These are phyloP conservation scores for Coprinellus micaceus DNA, from an alignment of 768 basidiomycete genomes.

Conservation along the genomic window DNA sequence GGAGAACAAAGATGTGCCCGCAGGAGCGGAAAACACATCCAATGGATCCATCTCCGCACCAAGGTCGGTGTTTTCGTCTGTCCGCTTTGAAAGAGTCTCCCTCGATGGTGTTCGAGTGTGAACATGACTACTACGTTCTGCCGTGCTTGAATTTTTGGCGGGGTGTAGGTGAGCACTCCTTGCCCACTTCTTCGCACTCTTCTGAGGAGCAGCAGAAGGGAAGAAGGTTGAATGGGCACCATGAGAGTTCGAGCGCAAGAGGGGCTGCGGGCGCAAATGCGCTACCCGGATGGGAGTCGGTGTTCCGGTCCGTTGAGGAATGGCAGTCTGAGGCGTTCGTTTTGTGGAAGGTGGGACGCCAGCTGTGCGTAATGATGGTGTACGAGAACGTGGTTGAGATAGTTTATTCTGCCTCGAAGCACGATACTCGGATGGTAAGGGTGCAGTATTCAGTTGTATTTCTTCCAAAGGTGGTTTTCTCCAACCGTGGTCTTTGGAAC, in stretches of 20 bases:
- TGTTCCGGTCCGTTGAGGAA: not conserved
- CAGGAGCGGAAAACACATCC: not conserved
- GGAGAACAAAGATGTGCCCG: not conserved
- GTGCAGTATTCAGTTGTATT: conserved; percentile 20
- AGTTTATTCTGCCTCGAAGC: conserved; percentile 18
- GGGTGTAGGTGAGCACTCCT: conserved; percentile 62
- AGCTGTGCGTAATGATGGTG: conserved; percentile 21
- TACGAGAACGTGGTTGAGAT: conserved; percentile 22
- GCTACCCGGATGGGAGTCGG: conserved; percentile 25
- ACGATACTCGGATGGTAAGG: conserved; percentile 9
- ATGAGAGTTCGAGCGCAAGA: conserved; percentile 49
- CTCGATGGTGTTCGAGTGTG: too few relatives aligned
- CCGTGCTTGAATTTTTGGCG: conserved; percentile 1
- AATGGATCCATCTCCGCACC: too few relatives aligned
- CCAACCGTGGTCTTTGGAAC: conserved; percentile 3
- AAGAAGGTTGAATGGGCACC: conserved; percentile 16
- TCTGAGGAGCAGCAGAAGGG: conserved; percentile 15
- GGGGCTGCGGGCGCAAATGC: conserved; percentile 26
- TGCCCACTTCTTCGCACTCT: conserved; percentile 56
- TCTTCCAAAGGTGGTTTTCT: conserved; percentile 16
- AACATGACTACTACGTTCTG: not conserved
- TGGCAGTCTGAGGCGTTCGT: conserved; percentile 1
- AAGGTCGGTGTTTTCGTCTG: too few relatives aligned
- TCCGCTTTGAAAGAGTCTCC: too few relatives aligned
- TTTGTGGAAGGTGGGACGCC: conserved; percentile 9